Base-by-base conservation (phyloP, 108 stramenopile species). In the Cyclotella sp. region DNA sequence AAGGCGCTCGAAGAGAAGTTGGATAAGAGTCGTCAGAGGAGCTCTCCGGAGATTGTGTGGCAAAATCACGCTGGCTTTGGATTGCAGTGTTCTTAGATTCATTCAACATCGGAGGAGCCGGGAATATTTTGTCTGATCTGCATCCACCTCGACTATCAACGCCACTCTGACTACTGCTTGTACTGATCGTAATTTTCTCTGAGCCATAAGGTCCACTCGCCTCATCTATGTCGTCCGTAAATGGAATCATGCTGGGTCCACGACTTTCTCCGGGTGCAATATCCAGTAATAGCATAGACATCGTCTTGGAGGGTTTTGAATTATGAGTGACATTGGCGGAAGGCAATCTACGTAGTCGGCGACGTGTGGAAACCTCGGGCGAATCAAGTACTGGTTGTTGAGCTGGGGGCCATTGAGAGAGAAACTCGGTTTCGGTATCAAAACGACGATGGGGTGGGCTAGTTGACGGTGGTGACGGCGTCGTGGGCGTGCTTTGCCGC, bases 241-340 rank as follows among this genome's bases (percentile, higher is more conserved):
- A 63, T 12, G 79, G 68, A 52, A 69, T 70, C 58, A 81, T 73
- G 44, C 73, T 74, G 9, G 79, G 79, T 14, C 79, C 79, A 45
- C 68, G 62, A 46, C 41, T 61, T 59, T 81, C 73, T 46, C 72
- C 79, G 26, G 79, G 62, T 27, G 46, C 58, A 40, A 81, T 81
- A 68, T 81, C 79, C 13, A 81, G 59, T 16, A 81, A 47, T 30
- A 81, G 34, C 79, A 81, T 81, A 28, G 72, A 73, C 79, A 73
- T 80, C 14, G 79, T 73, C 52, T 80, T 80, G 45, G 52, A 47
- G 43, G 66, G 65, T 30, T 49, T 69, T 10, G 58, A 46, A 28
- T 47, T 19, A 46, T 28, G 47, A 21, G 18, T 46, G 6, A 8
- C 63, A 16, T 28, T 62, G 51, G 12, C n/a, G 63, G 15, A 18